Evolutionary conservation across 164 flowering plant species (phyloP), one percentile per base, ranked within the genome.

Genomic region (Paratinospora sagittata): DNA sequence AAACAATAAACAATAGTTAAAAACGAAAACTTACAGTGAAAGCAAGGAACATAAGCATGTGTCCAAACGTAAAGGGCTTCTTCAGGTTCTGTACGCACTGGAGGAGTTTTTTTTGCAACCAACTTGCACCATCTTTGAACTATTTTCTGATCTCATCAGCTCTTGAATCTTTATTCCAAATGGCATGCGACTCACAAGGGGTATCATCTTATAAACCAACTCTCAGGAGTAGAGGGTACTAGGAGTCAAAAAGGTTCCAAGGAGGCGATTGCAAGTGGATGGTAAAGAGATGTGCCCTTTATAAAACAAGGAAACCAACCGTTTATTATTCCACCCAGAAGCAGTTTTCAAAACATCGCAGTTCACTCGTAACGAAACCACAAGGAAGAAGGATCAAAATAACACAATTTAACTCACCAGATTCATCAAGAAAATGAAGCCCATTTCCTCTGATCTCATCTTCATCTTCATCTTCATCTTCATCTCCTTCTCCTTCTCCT

Each of bases 381-480:
- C n/a, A n/a, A n/a, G n/a, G 23, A 30, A 55, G 61, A 55, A 55
- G 10, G 26, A 55, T 21, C n/a, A n/a, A n/a, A n/a, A n/a, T n/a
- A n/a, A n/a, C n/a, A n/a, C n/a, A n/a, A n/a, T 30, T 30, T 30
- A 16, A 55, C 17, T 17, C 65, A 26, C 62, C 5, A 2, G 9
- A 57, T 14, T 62, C 66, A 26, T 9, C 8, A 67, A 49, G 58
- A 71, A 45, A 30, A 72, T 66, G 67, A 82, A 75, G 80, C 58
- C 76, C 21, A 57, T 78, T 43, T 60, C 67, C n/a, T 67, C 69
- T 49, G 23, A 71, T 37, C 60, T 70, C 66, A 24, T 70, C 34
- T 36, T 80, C 74, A 49, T 82, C 26, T 10, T 78, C 69, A 49
- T n/a, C n/a, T n/a, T n/a, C n/a, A n/a, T n/a, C n/a, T n/a, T n/a